A percentile compares a stretch with the other conserved stretches of the same genome.
Evolutionary conservation across 495 filamentous ascomycete genomes (phyloP).

Genomic region (Aspergillus indologenus): DNA sequence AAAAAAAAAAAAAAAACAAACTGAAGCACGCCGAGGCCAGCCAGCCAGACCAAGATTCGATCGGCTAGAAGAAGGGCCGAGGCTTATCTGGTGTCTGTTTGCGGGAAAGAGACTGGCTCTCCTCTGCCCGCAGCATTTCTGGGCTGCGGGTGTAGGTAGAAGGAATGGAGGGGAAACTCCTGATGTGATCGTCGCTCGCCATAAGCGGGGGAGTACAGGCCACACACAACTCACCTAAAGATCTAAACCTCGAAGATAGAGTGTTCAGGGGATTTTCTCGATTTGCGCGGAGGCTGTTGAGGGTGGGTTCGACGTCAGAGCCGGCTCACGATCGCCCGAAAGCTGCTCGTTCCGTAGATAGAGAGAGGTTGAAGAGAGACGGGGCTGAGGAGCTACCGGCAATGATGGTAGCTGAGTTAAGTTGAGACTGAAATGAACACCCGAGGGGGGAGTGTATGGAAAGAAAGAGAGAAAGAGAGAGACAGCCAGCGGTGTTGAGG

Average conservation of each 20-base stretch:
- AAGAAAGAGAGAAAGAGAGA: slow-evolving; percentile 3
- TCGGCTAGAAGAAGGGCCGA: neutral
- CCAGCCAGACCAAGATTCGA: neutral
- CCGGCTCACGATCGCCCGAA: neutral
- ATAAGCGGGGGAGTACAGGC: neutral
- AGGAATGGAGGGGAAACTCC: neutral
- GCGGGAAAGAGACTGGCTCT: neutral
- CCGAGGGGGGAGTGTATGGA: neutral
- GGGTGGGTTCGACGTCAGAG: neutral
- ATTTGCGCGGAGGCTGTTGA: neutral
- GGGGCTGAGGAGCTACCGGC: neutral
- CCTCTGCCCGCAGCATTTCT: neutral
- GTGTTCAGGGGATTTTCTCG: no score
- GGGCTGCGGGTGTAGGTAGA: neutral
- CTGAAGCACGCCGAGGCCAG: neutral
- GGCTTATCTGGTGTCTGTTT: neutral
- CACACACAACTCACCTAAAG: neutral
- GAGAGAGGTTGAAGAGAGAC: neutral
- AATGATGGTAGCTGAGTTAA: neutral
- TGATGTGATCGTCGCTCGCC: neutral
- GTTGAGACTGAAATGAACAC: neutral
- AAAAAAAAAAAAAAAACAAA: neutral
- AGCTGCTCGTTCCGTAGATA: neutral
- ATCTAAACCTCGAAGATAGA: no score
- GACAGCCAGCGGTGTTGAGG: slow-evolving; percentile 1